phyloP scores from a whole-genome alignment of 2,329 filamentous ascomycete species.

The Alternaria sp. region DNA sequence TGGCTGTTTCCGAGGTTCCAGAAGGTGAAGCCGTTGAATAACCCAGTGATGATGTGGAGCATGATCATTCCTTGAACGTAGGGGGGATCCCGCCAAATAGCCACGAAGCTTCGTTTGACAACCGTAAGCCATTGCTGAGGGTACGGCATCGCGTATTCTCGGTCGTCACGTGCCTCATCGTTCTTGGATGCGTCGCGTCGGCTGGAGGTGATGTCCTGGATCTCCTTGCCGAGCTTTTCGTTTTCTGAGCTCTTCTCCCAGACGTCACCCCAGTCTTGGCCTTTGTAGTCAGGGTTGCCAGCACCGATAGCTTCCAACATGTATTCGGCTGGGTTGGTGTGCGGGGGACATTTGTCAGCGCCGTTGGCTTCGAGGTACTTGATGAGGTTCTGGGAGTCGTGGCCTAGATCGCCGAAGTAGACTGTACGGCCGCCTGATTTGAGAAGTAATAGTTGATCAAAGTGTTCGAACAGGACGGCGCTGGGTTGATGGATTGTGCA shows the following conservation, averaged over 20 bases:
- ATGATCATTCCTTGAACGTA: constrained; percentile 62
- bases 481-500: constrained; percentile 76
- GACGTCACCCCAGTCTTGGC: constrained; percentile 54
- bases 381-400: constrained; percentile 50
- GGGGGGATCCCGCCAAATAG: constrained; percentile 70
- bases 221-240: constrained; percentile 47
- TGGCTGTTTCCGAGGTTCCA: constrained; percentile 53
- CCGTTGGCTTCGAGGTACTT: constrained; percentile 62
- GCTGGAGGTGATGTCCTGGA: constrained; percentile 49
- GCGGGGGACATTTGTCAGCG: constrained; percentile 58
- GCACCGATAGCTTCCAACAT: constrained; percentile 58
- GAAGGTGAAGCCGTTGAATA: constrained; percentile 60
- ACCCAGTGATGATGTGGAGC: constrained; percentile 58
- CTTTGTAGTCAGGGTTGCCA: constrained; percentile 52
- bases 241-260: constrained; percentile 53
- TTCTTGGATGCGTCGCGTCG: constrained; percentile 42
- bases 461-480: constrained; percentile 69
- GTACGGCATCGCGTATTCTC: constrained; percentile 54
- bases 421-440: constrained; percentile 70
- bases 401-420: constrained; percentile 67
- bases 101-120: constrained; percentile 59
- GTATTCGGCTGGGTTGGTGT: constrained; percentile 62
- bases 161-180: constrained; percentile 49
- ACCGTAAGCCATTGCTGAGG: constrained; percentile 52
- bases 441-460: constrained; percentile 69